phyloP scores from a whole-genome alignment of 2,329 filamentous ascomycete species.

The Verticillium zaregamsianum region DNA sequence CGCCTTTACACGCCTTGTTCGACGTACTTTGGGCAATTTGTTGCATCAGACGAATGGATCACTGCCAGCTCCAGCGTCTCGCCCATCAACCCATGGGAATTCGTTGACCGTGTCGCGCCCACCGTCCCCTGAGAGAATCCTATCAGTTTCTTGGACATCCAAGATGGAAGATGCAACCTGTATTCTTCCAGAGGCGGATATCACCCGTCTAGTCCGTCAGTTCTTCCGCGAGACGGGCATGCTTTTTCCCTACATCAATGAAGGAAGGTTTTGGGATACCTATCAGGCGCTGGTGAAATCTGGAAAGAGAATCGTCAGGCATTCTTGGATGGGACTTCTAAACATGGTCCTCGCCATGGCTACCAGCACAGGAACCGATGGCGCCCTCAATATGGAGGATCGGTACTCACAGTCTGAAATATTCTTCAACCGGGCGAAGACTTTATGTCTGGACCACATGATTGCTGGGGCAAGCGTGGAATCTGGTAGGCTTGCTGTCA shows the following conservation, averaged over 20 bases:
- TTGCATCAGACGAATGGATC: constrained; percentile 1
- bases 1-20: constrained; percentile 15
- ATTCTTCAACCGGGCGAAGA: constrained; percentile 38
- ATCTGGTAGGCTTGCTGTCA: constrained; percentile 23
- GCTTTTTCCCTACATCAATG: constrained; percentile 24
- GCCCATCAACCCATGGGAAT: not conserved
- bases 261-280: constrained; percentile 17
- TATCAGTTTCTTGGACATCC: constrained; percentile 1
- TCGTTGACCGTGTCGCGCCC: constrained; percentile 7
- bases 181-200: constrained; percentile 14
- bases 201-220: constrained; percentile 13
- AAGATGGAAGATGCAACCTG: constrained; percentile 1
- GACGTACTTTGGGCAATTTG: constrained; percentile 10
- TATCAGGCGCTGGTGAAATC: constrained; percentile 14
- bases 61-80: not conserved
- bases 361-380: constrained; percentile 26
- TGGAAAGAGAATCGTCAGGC: constrained; percentile 28
- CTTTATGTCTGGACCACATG: constrained; percentile 36
- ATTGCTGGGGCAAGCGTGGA: constrained; percentile 38
- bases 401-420: constrained; percentile 35
- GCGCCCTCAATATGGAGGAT: constrained; percentile 24
- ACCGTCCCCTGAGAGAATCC: constrained; percentile 2
- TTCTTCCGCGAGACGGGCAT: constrained; percentile 23
- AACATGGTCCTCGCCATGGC: constrained; percentile 48
- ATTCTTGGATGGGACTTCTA: constrained; percentile 46